These are phyloP conservation scores for Penicillium sp. DNA, from an alignment of 2,329 filamentous ascomycete genomes.

Conservation along the genomic window DNA sequence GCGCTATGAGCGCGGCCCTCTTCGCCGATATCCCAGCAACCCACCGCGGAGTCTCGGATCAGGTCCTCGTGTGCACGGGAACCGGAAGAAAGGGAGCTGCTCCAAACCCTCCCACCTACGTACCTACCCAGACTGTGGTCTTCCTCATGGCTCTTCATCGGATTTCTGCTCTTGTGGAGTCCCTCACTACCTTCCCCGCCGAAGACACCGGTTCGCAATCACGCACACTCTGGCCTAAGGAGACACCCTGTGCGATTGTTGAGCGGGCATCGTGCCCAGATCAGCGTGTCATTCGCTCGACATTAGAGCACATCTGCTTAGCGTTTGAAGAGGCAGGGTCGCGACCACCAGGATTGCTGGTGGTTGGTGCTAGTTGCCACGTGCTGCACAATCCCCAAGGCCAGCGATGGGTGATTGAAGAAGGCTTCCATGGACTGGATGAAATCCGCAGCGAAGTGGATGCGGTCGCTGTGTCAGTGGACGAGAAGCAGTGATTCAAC, in stretches of 20 bases:
- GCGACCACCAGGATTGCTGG: constrained; percentile 81
- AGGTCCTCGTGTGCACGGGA: constrained; percentile 93
- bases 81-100: constrained; percentile 87
- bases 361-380: constrained; percentile 81
- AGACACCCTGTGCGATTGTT: constrained; percentile 87
- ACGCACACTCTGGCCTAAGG: constrained; percentile 61
- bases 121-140: constrained; percentile 76
- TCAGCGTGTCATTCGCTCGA: constrained; percentile 88
- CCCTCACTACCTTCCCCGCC: constrained; percentile 54
- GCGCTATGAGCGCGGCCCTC: constrained; percentile 79
- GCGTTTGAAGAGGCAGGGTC: constrained; percentile 89
- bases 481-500: constrained; percentile 14
- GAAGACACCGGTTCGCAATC: constrained; percentile 29
- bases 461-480: constrained; percentile 11
- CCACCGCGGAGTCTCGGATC: constrained; percentile 85
- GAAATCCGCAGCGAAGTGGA: constrained; percentile 38
- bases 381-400: constrained; percentile 64
- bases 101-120: constrained; percentile 77
- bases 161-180: constrained; percentile 69
- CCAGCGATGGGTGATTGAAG: constrained; percentile 79
- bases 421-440: constrained; percentile 77
- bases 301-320: constrained; percentile 71
- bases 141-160: constrained; percentile 95
- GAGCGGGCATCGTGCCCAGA: constrained; percentile 93
- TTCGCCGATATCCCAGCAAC: constrained; percentile 87